phyloP scores from a whole-genome alignment of 768 basidiomycete species.

The Leccinum uliginosum region DNA sequence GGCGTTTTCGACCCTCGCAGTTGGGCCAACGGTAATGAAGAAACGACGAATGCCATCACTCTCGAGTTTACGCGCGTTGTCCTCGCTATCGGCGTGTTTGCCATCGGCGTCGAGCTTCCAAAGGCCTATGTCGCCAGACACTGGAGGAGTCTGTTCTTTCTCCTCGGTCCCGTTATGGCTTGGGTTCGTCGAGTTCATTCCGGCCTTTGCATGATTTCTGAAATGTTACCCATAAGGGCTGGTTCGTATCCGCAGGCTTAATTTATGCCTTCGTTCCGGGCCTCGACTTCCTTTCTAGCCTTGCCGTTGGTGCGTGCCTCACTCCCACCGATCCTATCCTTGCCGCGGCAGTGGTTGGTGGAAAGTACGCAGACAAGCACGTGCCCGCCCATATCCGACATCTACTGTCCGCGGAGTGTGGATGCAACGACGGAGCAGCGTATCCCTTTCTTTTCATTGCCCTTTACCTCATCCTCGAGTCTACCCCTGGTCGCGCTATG shows the following conservation, averaged over 20 bases:
- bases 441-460: conserved; percentile 92
- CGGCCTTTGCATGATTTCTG: conserved; percentile 3
- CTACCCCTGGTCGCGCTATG: conserved; percentile 56
- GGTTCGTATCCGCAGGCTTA: conserved; percentile 88
- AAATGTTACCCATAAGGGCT: conserved; percentile 52
- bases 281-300: conserved; percentile 81
- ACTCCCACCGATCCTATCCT: conserved; percentile 67
- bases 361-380: conserved; percentile 97
- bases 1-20: conserved; percentile 76
- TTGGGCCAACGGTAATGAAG: conserved; percentile 55
- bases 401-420: conserved; percentile 70
- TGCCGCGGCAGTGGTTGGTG: conserved; percentile 66
- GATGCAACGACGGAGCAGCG: conserved; percentile 95
- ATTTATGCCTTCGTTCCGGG: conserved; percentile 91
- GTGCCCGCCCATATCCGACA: conserved; percentile 79
- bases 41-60: conserved; percentile 68
- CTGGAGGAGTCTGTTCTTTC: conserved; percentile 83
- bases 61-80: conserved; percentile 89
- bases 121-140: conserved; percentile 93
- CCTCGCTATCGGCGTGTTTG: conserved; percentile 95
- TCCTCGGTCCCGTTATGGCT: conserved; percentile 80
- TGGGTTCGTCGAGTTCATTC: conserved; percentile 51
- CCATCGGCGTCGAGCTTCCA: conserved; percentile 95
- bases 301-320: conserved; percentile 88
- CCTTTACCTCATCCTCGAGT: conserved; percentile 78